Evolutionary conservation across 495 filamentous ascomycete species (phyloP).

Genomic region (Aspergillus conjunctus): DNA sequence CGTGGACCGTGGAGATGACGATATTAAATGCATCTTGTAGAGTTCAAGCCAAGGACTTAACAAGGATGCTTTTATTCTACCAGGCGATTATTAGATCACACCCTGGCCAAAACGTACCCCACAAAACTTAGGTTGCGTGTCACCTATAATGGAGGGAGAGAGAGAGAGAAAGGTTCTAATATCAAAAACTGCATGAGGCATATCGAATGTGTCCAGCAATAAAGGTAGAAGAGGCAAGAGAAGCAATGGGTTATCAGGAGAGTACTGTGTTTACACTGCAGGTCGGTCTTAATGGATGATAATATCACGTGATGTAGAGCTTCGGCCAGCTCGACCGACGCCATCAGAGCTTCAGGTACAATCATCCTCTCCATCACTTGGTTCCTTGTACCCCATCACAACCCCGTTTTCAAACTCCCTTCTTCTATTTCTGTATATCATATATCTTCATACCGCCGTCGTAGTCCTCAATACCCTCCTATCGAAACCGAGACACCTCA

Average conservation of each 20-base stretch:
- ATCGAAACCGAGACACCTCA: conserved; percentile 14
- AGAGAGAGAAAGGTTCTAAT: too few species aligned
- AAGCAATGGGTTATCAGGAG: neutral
- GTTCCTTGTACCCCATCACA: conserved; percentile 16
- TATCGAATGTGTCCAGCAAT: too few species aligned
- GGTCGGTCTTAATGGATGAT: neutral
- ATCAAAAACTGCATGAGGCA: too few species aligned
- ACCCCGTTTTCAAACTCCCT: neutral
- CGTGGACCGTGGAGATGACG: too few species aligned
- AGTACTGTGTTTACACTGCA: neutral
- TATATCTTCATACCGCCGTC: neutral
- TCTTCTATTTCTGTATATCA: neutral
- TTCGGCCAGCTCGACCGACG: conserved; percentile 33
- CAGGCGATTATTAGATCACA: too few species aligned
- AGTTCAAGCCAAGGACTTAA: too few species aligned
- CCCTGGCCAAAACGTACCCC: too few species aligned
- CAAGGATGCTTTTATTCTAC: too few species aligned
- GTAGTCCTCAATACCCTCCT: neutral
- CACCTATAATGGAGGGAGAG: too few species aligned
- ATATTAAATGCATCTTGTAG: too few species aligned
- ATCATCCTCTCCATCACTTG: conserved; percentile 21
- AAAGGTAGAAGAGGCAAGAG: neutral
- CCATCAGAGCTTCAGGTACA: conserved; percentile 25
- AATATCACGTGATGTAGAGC: conserved; percentile 37
- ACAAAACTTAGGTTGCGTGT: too few species aligned